These are phyloP conservation scores for Globisporangium echinulatum DNA, from an alignment of 352 stramenopile genomes.

Conservation along the genomic window DNA sequence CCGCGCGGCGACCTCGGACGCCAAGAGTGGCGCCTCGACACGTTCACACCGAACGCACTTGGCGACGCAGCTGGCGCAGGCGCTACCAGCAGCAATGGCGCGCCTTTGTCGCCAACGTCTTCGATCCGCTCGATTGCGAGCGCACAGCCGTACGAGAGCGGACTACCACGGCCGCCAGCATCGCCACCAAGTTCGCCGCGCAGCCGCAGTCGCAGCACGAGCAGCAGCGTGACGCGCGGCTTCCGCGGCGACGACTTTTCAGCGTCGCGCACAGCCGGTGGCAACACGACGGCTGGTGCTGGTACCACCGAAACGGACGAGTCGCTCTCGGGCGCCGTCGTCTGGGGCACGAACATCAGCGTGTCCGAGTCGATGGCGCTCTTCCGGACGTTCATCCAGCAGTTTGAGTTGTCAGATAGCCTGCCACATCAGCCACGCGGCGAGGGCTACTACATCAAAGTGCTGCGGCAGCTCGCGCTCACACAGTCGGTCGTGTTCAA, in stretches of 20 bases:
- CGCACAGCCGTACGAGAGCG: constrained; percentile 15
- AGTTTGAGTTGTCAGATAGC: constrained; percentile 53
- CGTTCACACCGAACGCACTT: constrained; percentile 23
- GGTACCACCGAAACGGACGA: constrained; percentile 23
- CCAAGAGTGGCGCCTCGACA: constrained; percentile 69
- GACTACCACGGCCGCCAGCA: constrained; percentile 44
- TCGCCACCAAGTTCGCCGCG: constrained; percentile 58
- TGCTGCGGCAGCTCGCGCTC: constrained; percentile 64
- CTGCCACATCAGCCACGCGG: constrained; percentile 19
- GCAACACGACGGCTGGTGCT: constrained; percentile 6
- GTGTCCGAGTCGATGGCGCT: constrained; percentile 88
- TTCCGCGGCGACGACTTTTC: constrained; percentile 23
- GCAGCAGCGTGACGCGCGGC: constrained; percentile 5
- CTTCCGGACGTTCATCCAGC: constrained; percentile 87
- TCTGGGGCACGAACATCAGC: constrained; percentile 93
- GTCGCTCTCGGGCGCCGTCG: constrained; percentile 76
- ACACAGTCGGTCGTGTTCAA: constrained; percentile 87
- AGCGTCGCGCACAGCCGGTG: constrained; percentile 21
- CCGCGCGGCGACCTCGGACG: constrained; percentile 71
- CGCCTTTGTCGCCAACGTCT: constrained; percentile 34
- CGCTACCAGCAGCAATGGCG: constrained; percentile 1
- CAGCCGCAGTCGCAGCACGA: constrained; percentile 9
- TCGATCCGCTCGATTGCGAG: constrained; percentile 32
- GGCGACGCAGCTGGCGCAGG: neutral
- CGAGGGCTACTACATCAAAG: constrained; percentile 73